Evolutionary conservation across 2,329 filamentous ascomycete species (phyloP).

Genomic region (Cladosporium sp.): DNA sequence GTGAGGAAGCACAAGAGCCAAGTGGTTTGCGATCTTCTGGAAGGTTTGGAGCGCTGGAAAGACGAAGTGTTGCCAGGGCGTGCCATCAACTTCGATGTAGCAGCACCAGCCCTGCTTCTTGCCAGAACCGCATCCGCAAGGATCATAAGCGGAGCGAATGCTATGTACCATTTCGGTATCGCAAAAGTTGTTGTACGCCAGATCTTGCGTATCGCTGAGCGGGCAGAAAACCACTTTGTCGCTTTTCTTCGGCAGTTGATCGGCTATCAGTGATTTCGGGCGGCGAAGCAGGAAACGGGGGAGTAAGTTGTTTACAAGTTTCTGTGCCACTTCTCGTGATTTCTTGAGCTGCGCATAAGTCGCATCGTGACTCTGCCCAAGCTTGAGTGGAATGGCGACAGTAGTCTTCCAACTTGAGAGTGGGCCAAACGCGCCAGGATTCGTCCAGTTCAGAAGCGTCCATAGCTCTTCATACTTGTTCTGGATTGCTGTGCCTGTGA

Average conservation of each 20-base stretch:
- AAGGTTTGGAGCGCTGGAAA: conserved; percentile 79
- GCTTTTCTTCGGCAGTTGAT: conserved; percentile 90
- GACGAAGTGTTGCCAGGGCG: conserved; percentile 66
- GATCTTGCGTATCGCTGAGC: conserved; percentile 70
- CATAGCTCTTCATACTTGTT: conserved; percentile 97
- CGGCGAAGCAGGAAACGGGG: conserved; percentile 85
- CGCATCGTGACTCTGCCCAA: conserved; percentile 89
- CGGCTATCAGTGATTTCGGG: conserved; percentile 85
- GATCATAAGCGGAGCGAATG: conserved; percentile 61
- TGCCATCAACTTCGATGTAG: conserved; percentile 41
- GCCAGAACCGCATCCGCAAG: conserved; percentile 63
- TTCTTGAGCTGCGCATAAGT: conserved; percentile 74
- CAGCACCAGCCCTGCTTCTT: conserved; percentile 81
- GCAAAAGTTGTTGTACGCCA: conserved; percentile 80
- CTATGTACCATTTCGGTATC: conserved; percentile 62
- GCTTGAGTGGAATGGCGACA: conserved; percentile 71
- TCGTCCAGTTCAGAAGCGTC: conserved; percentile 94
- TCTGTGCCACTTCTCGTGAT: conserved; percentile 73
- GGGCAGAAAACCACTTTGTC: conserved; percentile 94
- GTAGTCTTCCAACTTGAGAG: conserved; percentile 69
- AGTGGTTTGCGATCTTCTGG: conserved; percentile 85
- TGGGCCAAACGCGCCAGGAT: conserved; percentile 66
- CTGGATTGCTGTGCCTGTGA: conserved; percentile 94
- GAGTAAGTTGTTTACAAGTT: conserved; percentile 78
- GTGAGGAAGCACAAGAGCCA: conserved; percentile 76